phyloP scores from a whole-genome alignment of 495 filamentous ascomycete species.

The Neurospora sp. region DNA sequence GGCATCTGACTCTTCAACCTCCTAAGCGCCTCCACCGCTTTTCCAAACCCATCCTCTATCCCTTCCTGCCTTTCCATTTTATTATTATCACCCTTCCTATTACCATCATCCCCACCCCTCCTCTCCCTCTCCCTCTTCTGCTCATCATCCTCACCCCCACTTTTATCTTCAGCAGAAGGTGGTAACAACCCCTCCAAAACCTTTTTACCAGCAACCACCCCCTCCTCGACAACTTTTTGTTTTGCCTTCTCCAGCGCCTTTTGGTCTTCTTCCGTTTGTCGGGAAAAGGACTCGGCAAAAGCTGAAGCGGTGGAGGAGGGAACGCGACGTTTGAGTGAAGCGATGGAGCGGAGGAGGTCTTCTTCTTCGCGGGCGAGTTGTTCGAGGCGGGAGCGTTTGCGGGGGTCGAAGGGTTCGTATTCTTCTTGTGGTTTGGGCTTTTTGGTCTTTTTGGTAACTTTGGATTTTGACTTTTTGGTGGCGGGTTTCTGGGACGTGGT shows the following conservation, averaged over 20 bases:
- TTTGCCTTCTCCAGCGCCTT: constrained; percentile 29
- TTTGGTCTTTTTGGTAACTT: neutral
- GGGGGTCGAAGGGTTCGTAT: constrained; percentile 68
- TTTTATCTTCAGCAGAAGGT: too few species aligned
- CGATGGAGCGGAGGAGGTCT: constrained; percentile 61
- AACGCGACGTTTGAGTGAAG: constrained; percentile 57
- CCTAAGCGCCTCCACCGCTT: constrained; percentile 42
- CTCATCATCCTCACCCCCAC: too few species aligned
- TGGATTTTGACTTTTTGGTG: constrained; percentile 5
- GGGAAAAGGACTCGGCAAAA: constrained; percentile 41
- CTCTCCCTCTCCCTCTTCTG: neutral
- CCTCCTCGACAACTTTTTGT: constrained; percentile 9
- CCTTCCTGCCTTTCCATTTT: constrained; percentile 36
- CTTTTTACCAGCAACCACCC: constrained; percentile 11
- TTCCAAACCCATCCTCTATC: constrained; percentile 40
- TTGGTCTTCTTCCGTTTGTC: constrained; percentile 37
- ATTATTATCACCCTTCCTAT: constrained; percentile 8
- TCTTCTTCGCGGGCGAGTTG: constrained; percentile 62
- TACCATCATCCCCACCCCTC: neutral
- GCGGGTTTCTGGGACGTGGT: neutral
- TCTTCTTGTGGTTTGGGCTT: constrained; percentile 33
- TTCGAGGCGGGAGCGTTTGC: constrained; percentile 57
- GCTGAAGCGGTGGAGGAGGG: constrained; percentile 47
- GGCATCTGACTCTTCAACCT: constrained; percentile 52
- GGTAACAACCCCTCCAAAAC: constrained; percentile 13